Percentiles rank a stretch among this genome's conserved stretches.
phyloP scores from a whole-genome alignment of 805 yeast species.

The Lipomyces mesembrius region DNA sequence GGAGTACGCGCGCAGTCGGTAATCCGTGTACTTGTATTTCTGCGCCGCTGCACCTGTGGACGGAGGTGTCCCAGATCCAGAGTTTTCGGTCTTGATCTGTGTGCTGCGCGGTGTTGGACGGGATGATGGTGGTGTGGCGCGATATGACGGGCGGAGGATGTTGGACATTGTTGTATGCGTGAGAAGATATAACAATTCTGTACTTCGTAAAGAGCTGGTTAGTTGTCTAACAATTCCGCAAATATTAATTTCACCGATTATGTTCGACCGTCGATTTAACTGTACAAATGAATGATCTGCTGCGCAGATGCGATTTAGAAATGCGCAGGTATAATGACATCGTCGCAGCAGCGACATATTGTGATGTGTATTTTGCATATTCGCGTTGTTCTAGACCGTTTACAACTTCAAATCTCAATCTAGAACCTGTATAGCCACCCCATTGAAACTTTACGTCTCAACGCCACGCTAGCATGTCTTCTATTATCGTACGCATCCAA shows the following conservation, averaged over 20 bases:
- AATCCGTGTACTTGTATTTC: constrained; percentile 40
- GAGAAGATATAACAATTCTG: not conserved
- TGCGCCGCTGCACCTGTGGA: not conserved
- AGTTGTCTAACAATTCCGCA: not conserved
- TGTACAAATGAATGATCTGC: not conserved
- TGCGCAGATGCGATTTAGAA: not conserved
- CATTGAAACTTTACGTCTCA: constrained; percentile 9
- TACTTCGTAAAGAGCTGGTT: not conserved
- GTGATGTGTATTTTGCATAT: not conserved
- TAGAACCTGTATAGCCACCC: not conserved
- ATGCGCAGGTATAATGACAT: not conserved
- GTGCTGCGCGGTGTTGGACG: constrained; percentile 13
- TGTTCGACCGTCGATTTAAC: not conserved
- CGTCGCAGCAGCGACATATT: not conserved
- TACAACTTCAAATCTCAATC: not conserved
- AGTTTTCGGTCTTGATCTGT: constrained; percentile 12
- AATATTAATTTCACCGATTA: not conserved
- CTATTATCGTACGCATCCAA: not conserved
- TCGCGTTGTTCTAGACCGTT: not conserved
- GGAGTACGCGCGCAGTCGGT: constrained; percentile 73
- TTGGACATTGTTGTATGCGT: constrained; percentile 15
- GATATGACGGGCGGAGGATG: constrained; percentile 20
- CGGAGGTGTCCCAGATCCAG: constrained; percentile 6
- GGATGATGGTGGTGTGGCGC: constrained; percentile 9
- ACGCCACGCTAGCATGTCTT: not conserved